Percentiles rank a stretch among this genome's conserved stretches.
Conservation (phyloP, 495 filamentous ascomycete species). For the Glarea lozoyensis region DNA sequence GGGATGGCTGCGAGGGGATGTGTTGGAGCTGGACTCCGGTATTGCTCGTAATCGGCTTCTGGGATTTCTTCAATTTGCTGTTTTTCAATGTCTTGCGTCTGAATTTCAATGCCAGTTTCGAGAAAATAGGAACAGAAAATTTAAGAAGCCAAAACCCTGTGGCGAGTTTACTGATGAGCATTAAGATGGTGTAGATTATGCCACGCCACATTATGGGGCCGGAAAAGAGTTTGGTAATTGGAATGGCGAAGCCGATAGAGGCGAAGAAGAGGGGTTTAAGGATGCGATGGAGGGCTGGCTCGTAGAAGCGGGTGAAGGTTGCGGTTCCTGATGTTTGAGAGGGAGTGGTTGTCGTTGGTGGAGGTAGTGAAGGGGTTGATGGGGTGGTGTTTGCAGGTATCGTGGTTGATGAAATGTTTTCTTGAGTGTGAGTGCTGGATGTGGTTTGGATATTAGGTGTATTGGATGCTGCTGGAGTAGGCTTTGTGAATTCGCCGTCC, state of each 20-base stretch:
- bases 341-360: not conserved
- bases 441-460: slow-evolving; percentile 13
- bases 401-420: not conserved
- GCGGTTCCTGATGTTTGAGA: slow-evolving; percentile 19
- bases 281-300: slow-evolving; percentile 38
- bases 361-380: too few species aligned
- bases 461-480: slow-evolving; percentile 4
- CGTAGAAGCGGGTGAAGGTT: slow-evolving; percentile 51
- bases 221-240: slow-evolving; percentile 60
- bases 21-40: not conserved
- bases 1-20: not conserved
- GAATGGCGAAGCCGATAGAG: slow-evolving; percentile 73
- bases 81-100: too few species aligned
- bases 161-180: slow-evolving; percentile 54
- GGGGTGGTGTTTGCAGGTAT: too few species aligned
- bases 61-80: too few species aligned
- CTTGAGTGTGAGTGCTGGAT: not conserved
- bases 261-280: slow-evolving; percentile 73
- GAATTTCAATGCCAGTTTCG: too few species aligned
- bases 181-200: slow-evolving; percentile 59
- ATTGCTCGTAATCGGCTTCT: not conserved
- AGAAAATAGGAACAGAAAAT: too few species aligned
- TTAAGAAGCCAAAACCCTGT: slow-evolving; percentile 59
- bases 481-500: slow-evolving; percentile 24
- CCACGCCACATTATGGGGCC: slow-evolving; percentile 61